Percentiles rank a stretch among this genome's conserved stretches.
Conservation (phyloP, 1,284 basidiomycete genomes). For the Pholiota adiposa region DNA sequence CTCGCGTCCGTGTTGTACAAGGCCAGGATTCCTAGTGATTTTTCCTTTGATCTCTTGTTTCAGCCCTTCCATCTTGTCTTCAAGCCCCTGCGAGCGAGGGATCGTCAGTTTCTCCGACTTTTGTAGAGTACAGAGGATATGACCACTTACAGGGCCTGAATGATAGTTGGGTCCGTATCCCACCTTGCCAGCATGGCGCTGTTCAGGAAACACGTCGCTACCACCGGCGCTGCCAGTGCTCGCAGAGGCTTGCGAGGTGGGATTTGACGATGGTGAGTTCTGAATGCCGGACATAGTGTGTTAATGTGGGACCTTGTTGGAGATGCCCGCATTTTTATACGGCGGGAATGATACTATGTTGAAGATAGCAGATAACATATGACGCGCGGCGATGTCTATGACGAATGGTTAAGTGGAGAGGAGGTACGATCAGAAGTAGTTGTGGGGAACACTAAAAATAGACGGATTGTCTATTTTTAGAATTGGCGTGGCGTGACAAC, state of each 20-base stretch:
- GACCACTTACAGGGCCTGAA: conserved; percentile 28
- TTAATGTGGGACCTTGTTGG: background rate
- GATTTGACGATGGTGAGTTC: background rate
- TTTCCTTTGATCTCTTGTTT: conserved; percentile 59
- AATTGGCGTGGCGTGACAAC: background rate
- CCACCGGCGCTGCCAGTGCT: background rate
- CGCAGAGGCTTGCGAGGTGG: background rate
- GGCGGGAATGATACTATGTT: background rate
- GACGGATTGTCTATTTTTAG: background rate
- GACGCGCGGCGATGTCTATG: background rate
- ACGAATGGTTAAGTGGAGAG: background rate
- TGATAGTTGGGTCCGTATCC: conserved; percentile 37
- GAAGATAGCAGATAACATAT: too few species aligned
- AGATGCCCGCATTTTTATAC: background rate
- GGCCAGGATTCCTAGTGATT: conserved; percentile 46
- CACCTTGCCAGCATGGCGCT: conserved; percentile 37
- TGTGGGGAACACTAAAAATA: background rate
- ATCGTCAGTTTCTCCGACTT: background rate
- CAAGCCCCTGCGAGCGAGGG: conserved; percentile 41
- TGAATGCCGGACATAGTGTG: background rate
- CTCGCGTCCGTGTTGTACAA: conserved; percentile 51
- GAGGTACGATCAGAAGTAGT: background rate
- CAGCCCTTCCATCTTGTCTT: conserved; percentile 52
- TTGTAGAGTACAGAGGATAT: background rate
- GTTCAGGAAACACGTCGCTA: conserved; percentile 29